These are phyloP conservation scores for Lyophyllum atratum DNA, from an alignment of 768 basidiomycete genomes.

Conservation along the genomic window DNA sequence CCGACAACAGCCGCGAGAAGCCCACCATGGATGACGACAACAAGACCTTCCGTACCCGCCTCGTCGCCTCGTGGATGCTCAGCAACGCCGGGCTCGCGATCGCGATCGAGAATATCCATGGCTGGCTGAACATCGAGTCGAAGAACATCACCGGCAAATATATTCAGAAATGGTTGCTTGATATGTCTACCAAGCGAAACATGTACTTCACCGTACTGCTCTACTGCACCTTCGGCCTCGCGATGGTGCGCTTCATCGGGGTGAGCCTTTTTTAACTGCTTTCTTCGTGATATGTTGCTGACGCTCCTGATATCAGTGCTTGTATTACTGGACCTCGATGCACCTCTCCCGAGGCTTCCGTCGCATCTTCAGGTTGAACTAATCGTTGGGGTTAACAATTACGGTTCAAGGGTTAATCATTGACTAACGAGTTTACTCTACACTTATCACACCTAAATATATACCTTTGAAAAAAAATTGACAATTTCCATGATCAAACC, in stretches of 20 bases:
- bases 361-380: constrained; percentile 21
- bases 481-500: not conserved
- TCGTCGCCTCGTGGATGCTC: constrained; percentile 76
- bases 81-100: constrained; percentile 58
- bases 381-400: not conserved
- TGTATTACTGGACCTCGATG: constrained; percentile 24
- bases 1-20: constrained; percentile 52
- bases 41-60: constrained; percentile 81
- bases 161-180: constrained; percentile 32
- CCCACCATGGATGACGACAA: constrained; percentile 80
- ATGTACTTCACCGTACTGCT: constrained; percentile 62
- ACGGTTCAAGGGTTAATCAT: not conserved
- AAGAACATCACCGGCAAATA: constrained; percentile 35
- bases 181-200: constrained; percentile 45
- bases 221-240: constrained; percentile 60
- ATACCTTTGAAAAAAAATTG: constrained; percentile 8
- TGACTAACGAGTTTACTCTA: not conserved
- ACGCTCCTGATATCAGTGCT: constrained; percentile 13
- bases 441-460: constrained; percentile 7
- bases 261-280: constrained; percentile 37
- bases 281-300: not conserved
- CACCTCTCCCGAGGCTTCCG: constrained; percentile 20
- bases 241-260: constrained; percentile 59
- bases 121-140: constrained; percentile 28
- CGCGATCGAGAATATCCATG: constrained; percentile 61